Conservation (phyloP, 2,329 filamentous ascomycete species). For the Talaromyces sp. region DNA sequence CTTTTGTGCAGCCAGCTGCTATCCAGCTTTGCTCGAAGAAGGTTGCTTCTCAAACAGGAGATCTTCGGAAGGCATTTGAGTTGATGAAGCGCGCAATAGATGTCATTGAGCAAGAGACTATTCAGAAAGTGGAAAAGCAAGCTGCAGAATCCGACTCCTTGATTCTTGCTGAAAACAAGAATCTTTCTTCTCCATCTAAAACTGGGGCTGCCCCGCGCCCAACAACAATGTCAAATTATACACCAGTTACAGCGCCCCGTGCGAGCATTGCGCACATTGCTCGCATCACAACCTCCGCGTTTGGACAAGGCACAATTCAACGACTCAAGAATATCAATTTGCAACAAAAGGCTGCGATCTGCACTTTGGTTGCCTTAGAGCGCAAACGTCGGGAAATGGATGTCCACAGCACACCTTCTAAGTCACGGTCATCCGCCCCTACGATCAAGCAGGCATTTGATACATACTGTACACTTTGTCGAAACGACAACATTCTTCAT, state of each 20-base stretch:
- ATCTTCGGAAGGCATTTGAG: conserved; percentile 92
- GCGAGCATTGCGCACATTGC: conserved; percentile 90
- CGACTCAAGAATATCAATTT: conserved; percentile 86
- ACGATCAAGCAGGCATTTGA: conserved; percentile 83
- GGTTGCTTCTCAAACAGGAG: conserved; percentile 89
- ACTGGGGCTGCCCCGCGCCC: conserved; percentile 42
- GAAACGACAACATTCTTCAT: conserved; percentile 82
- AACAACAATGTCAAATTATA: conserved; percentile 57
- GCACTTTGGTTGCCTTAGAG: conserved; percentile 84
- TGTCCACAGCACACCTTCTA: conserved; percentile 60
- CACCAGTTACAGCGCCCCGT: conserved; percentile 77
- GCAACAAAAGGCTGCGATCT: conserved; percentile 94
- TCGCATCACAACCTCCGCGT: conserved; percentile 84
- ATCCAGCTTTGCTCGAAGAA: conserved; percentile 95
- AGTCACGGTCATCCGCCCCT: conserved; percentile 63
- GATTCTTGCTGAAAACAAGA: conserved; percentile 78
- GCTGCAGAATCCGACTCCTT: conserved; percentile 61
- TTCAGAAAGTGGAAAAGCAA: conserved; percentile 68
- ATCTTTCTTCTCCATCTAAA: conserved; percentile 60
- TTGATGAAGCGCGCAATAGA: conserved; percentile 89
- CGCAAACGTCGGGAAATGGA: conserved; percentile 61
- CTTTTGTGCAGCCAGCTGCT: conserved; percentile 90
- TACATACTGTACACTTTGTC: conserved; percentile 81
- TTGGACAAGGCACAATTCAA: conserved; percentile 84
- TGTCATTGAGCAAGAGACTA: conserved; percentile 81